A percentile compares a stretch with the other conserved stretches of the same genome.
phyloP scores from a whole-genome alignment of 306 rosid species.

The Bauhinia variegata region DNA sequence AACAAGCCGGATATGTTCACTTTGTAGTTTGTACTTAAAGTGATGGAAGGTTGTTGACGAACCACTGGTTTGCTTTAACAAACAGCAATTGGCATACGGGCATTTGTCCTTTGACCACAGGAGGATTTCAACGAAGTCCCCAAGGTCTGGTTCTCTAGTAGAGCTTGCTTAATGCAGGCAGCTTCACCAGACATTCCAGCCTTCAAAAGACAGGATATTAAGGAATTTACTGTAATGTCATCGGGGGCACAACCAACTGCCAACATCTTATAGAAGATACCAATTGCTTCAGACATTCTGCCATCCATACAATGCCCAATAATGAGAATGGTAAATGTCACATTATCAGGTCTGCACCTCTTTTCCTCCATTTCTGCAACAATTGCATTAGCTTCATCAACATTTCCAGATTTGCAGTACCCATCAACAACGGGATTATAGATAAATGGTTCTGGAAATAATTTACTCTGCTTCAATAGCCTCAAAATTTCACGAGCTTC shows the following conservation, averaged over 20 bases:
- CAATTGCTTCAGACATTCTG: conserved; percentile 56
- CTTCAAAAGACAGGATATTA: conserved; percentile 57
- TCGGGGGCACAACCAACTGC: conserved; percentile 56
- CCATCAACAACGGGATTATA: conserved; percentile 66
- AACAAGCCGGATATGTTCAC: not conserved
- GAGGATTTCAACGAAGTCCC: conserved; percentile 9
- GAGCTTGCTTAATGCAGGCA: conserved; percentile 42
- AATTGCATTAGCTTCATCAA: conserved; percentile 59
- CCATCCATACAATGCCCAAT: conserved; percentile 69
- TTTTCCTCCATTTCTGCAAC: conserved; percentile 58
- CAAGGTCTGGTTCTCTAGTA: conserved; percentile 37
- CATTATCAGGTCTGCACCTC: conserved; percentile 57
- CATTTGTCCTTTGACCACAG: conserved; percentile 27
- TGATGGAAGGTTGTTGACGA: conserved; percentile 13
- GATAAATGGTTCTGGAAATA: conserved; percentile 49
- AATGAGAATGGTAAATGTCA: conserved; percentile 64
- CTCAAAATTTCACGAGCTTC: conserved; percentile 53
- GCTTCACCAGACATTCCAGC: conserved; percentile 70
- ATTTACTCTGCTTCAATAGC: conserved; percentile 36
- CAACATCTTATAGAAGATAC: conserved; percentile 55
- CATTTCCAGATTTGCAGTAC: conserved; percentile 61
- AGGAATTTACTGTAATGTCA: conserved; percentile 42
- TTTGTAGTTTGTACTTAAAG: not conserved
- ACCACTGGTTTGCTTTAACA: conserved; percentile 26
- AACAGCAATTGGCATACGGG: conserved; percentile 49